Base-by-base conservation (phyloP, 345 rosid species). In the Acer saccharum region DNA sequence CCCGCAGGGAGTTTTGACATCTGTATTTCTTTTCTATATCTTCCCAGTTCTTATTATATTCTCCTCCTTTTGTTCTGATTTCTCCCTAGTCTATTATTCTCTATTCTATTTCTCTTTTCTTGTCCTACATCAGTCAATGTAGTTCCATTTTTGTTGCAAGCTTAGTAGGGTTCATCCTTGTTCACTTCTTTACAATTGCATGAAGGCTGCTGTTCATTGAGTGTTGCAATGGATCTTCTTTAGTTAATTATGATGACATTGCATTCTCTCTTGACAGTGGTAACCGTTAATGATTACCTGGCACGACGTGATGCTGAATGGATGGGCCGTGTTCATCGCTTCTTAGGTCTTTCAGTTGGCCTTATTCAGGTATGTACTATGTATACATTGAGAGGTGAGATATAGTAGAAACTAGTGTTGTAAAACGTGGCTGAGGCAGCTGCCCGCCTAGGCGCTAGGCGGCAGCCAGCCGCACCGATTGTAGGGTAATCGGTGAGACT, bases 231-330 rank as follows among this genome's bases (percentile, higher is more conserved):
- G 68, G 2, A 10, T 50, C 57, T 12, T 62, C 7, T 21, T 68
- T 58, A 7, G 35, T 43, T 46, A 11, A 74, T 55, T 54, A 1
- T 58, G 77, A 71, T 68, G 72, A 23, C 81, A 63, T 69, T 84
- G 12, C 39, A 80, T 79, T 77, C 61, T 79, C 62, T 80, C 76
- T 82, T 78, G 76, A 75, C 87, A 95, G 98, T 95, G 88, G 98
- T 95, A 73, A 95, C 98, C 39, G 98, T 95, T 76, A 95, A 95
- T 83, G 97, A 95, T 87, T 95, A 95, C 84, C 85, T 95, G 71
- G 98, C 98, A 72, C 94, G 89, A 80, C 98, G 98, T 73, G 98
- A 95, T 89, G 98, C 98, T 80, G 98, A 95, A 78, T 95, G 98
- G 98, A 95, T 95, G 98, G 98, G 98, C 43, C 97, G 95, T 79